Conservation (phyloP, 768 basidiomycete species). For the Paxillus involutus region DNA sequence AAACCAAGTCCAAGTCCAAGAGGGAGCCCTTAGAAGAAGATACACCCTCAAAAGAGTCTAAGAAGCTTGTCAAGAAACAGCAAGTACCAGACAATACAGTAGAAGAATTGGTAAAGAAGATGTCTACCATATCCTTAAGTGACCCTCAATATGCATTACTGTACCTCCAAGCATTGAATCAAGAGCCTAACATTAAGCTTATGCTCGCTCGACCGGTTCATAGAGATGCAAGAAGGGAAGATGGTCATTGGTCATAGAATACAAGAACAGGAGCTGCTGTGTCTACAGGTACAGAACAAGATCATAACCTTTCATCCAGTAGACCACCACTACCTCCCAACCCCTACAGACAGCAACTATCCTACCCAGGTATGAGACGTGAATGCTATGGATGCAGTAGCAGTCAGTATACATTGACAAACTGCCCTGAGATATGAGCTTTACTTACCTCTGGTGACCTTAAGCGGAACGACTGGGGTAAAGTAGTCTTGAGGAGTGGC, state of each 20-base stretch:
- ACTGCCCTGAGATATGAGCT: neutral
- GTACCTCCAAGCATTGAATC: conserved; percentile 6
- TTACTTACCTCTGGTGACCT: neutral
- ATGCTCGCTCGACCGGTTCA: neutral
- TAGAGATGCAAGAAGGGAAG: neutral
- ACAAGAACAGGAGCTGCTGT: neutral
- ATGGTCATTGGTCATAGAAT: neutral
- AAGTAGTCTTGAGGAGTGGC: neutral
- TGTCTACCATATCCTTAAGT: conserved; percentile 10
- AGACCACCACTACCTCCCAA: neutral
- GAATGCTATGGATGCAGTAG: neutral
- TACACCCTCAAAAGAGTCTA: no score
- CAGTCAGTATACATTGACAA: neutral
- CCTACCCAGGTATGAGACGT: no score
- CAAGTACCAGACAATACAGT: no score
- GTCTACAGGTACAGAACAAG: neutral
- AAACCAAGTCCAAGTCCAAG: no score
- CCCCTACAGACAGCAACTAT: neutral
- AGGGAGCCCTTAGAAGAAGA: no score
- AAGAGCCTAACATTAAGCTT: neutral
- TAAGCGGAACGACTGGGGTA: neutral
- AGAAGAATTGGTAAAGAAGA: conserved; percentile 4
- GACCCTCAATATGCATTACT: conserved; percentile 11
- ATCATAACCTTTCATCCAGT: neutral
- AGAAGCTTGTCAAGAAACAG: no score